Evolutionary conservation across 331 rosid species (phyloP), one percentile per base, ranked within the genome.

Genomic region (Stylosanthes scabra): DNA sequence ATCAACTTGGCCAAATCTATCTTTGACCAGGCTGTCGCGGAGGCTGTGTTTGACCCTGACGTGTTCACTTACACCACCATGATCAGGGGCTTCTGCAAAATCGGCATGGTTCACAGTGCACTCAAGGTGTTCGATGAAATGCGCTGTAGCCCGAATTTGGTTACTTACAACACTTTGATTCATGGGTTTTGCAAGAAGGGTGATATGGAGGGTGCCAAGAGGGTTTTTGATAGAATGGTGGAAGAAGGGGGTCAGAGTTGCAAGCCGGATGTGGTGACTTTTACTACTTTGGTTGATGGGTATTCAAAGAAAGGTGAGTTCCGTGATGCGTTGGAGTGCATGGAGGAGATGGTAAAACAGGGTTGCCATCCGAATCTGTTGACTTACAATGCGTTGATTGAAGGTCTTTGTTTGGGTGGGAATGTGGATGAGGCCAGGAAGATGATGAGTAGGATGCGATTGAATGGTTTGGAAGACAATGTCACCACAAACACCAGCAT

Each of bases 81-180:
- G 79, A 85, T 87, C 1, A 66, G 84, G 11, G 92, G 92, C 1
- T 81, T 75, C 7, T 83, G 85, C 46, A 85, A 85, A 76, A 68
- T 56, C 63, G 88, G 90, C 34, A 47, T 78, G 83, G 54, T 76
- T 10, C 76, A 79, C 45, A 44, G 62, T 79, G 92, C 90, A 0
- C 6, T 28, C 9, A 85, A 83, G 82, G 76, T 83, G 88, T 85
- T 88, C 70, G 85, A 85, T 27, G 85, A 85, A 83, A 88, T 88
- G 92, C 20, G 9, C 44, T 85, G 86, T 37, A 77, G 67, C 15
- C 90, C 88, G 1, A 88, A 76, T 46, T 7, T 46, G 63, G n/a
- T 85, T 51, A 85, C 88, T 76, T 85, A 70, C 66, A 88, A 88
- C 72, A 78, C 82, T 0, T 37, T 85, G 81, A 81, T 88, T 45